These are phyloP conservation scores for Apiotrichum porosum DNA, from an alignment of 1,284 basidiomycete genomes.

Conservation along the genomic window DNA sequence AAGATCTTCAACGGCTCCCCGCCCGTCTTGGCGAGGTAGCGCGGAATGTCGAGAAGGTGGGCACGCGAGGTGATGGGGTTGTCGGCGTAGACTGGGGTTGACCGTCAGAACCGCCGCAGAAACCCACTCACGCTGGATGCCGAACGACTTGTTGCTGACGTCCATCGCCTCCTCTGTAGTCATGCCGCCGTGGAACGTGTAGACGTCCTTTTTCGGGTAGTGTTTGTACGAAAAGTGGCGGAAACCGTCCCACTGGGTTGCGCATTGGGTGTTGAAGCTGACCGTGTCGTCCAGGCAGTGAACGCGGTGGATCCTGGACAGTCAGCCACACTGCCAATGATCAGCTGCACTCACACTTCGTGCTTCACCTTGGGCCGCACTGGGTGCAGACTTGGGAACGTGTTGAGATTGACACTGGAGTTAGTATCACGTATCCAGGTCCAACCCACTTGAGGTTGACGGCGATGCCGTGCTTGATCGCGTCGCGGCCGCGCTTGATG, in stretches of 20 bases:
- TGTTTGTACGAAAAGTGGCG: slow-evolving; percentile 35
- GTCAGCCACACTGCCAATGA: no score
- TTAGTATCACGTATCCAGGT: background rate
- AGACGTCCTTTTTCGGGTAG: slow-evolving; percentile 12
- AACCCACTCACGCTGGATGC: slow-evolving; percentile 16
- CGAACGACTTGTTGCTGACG: slow-evolving; percentile 3
- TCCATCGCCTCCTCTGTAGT: slow-evolving; percentile 8
- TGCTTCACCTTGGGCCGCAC: slow-evolving; percentile 1
- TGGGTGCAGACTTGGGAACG: slow-evolving; percentile 5
- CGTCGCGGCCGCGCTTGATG: slow-evolving; percentile 26
- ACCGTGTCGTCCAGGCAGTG: slow-evolving; percentile 35
- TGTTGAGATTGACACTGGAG: slow-evolving; percentile 6
- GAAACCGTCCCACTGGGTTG: slow-evolving; percentile 50
- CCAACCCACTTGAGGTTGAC: slow-evolving; percentile 34
- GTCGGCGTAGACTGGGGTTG: slow-evolving; percentile 9
- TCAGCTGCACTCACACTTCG: slow-evolving; percentile 9
- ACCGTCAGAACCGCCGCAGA: background rate
- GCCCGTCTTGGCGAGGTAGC: slow-evolving; percentile 32
- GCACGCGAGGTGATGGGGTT: slow-evolving; percentile 16
- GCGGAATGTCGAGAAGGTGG: slow-evolving; percentile 17
- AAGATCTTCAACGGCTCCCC: slow-evolving; percentile 41
- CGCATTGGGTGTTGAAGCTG: slow-evolving; percentile 46
- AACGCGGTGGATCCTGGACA: background rate
- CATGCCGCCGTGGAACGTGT: slow-evolving; percentile 15
- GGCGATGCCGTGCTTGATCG: slow-evolving; percentile 27